Conservation (phyloP, 495 filamentous ascomycete species). For the Geopyxis carbonaria region DNA sequence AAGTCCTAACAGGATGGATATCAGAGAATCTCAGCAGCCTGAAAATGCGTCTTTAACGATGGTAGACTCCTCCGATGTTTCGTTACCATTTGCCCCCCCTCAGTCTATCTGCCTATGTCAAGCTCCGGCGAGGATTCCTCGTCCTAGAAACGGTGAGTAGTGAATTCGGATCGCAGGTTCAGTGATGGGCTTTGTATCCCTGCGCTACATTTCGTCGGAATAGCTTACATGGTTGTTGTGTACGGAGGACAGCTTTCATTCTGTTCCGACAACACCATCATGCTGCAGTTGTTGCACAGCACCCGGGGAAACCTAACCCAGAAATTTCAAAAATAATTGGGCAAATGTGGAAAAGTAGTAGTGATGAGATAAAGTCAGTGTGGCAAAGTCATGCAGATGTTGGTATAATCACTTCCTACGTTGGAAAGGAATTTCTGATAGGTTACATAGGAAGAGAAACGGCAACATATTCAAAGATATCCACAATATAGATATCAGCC, state of each 20-base stretch:
- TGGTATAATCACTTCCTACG: constrained; percentile 11
- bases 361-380: constrained; percentile 56
- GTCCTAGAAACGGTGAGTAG: constrained; percentile 83
- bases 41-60: constrained; percentile 10
- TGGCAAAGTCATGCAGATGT: constrained; percentile 87
- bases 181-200: constrained; percentile 8
- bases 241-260: constrained; percentile 64
- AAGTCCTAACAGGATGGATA: too few relatives aligned
- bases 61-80: constrained; percentile 17
- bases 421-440: constrained; percentile 1
- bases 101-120: constrained; percentile 73
- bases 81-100: constrained; percentile 17
- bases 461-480: constrained; percentile 74
- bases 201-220: background rate
- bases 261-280: constrained; percentile 93
- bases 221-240: constrained; percentile 3
- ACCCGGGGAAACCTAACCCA: constrained; percentile 85
- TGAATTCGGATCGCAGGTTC: background rate
- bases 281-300: constrained; percentile 54
- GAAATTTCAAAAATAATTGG: constrained; percentile 98
- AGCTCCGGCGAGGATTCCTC: constrained; percentile 78
- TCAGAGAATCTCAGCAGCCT: too few relatives aligned
- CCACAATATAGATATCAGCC: constrained; percentile 92
- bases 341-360: constrained; percentile 67
- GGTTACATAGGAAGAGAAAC: constrained; percentile 60